Percentiles rank a stretch among this genome's conserved stretches.
These are phyloP conservation scores for Ceratobasidium sp. DNA, from an alignment of 1,284 basidiomycete genomes.

Conservation along the genomic window DNA sequence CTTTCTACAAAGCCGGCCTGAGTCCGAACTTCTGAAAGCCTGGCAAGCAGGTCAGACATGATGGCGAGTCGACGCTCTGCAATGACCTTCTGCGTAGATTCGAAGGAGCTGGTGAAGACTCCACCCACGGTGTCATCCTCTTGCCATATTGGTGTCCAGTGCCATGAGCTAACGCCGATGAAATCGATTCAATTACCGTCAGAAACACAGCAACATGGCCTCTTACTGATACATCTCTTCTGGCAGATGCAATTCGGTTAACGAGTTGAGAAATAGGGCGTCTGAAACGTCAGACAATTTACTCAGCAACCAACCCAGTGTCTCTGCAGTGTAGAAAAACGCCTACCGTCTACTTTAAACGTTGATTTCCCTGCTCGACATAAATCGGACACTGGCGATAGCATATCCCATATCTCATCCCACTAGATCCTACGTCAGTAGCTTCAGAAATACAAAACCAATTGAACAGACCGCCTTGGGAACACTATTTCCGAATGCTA, in stretches of 20 bases:
- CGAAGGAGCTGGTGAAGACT: slow-evolving; percentile 44
- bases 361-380: slow-evolving; percentile 44
- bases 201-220: neutral
- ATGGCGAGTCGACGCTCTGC: slow-evolving; percentile 38
- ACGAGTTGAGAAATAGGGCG: slow-evolving; percentile 43
- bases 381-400: slow-evolving; percentile 27
- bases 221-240: slow-evolving; percentile 47
- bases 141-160: slow-evolving; percentile 45
- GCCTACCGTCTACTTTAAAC: slow-evolving; percentile 42
- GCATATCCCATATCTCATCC: slow-evolving; percentile 42
- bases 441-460: neutral
- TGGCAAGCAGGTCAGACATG: slow-evolving; percentile 9
- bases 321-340: too few relatives aligned
- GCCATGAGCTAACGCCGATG: slow-evolving; percentile 17
- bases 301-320: too few relatives aligned
- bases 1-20: slow-evolving; percentile 11
- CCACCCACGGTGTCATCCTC: slow-evolving; percentile 47
- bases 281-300: slow-evolving; percentile 18
- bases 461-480: slow-evolving; percentile 8
- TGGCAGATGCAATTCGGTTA: slow-evolving; percentile 45
- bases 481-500: slow-evolving; percentile 41
- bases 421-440: slow-evolving; percentile 6
- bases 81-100: slow-evolving; percentile 47
- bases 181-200: too few relatives aligned
- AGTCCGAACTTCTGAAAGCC: neutral